These are phyloP conservation scores for Taphrina deformans DNA, from an alignment of 1,139 yeast species.

Conservation along the genomic window DNA sequence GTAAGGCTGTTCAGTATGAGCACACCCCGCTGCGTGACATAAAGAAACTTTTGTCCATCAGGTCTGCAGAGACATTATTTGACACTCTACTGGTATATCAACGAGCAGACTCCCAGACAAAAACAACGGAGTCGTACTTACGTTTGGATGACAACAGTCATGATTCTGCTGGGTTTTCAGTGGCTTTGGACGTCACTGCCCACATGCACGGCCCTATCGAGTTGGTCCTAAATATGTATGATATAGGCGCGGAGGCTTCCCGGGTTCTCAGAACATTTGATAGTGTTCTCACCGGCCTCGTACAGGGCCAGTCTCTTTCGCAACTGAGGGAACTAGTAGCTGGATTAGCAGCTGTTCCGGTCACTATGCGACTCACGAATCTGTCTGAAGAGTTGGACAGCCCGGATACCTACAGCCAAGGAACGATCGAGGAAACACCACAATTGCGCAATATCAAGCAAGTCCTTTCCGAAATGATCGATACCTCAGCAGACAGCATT, in stretches of 20 bases:
- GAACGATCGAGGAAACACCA: not conserved
- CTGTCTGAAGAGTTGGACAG: not conserved
- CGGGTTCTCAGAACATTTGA: not conserved
- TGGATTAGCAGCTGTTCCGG: not conserved
- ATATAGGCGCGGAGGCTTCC: not conserved
- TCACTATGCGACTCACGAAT: not conserved
- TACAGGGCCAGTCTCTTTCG: not conserved
- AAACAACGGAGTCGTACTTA: not conserved
- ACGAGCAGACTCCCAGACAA: not conserved
- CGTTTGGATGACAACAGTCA: not conserved
- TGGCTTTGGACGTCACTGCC: constrained; percentile 25
- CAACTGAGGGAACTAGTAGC: not conserved
- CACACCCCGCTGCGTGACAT: constrained; percentile 39
- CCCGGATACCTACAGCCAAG: not conserved
- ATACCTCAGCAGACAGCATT: constrained; percentile 4
- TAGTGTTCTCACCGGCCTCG: not conserved
- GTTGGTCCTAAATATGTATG: not conserved
- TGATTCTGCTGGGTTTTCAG: constrained; percentile 10
- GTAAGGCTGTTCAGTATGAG: constrained; percentile 33
- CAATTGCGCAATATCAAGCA: not conserved
- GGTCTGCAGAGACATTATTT: constrained; percentile 28
- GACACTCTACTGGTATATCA: constrained; percentile 39
- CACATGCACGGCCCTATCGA: not conserved
- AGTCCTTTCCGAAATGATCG: constrained; percentile 30
- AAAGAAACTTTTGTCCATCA: constrained; percentile 37